Conservation (phyloP, 1,284 basidiomycete genomes). For the Sphagnurus paluster region DNA sequence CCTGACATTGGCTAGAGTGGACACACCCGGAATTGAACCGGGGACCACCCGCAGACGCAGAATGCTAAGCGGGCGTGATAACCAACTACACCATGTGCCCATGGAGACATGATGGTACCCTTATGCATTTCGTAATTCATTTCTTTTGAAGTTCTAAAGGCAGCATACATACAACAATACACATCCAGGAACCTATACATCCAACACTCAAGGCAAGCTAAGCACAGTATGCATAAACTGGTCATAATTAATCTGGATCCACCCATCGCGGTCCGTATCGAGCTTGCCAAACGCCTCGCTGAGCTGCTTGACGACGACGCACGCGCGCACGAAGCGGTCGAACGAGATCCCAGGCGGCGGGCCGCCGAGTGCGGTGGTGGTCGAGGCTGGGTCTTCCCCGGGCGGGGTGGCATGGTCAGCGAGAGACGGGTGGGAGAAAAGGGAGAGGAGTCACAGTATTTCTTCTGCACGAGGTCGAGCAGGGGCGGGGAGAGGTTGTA, state of each 20-base stretch:
- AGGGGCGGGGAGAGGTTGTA: slow-evolving; percentile 67
- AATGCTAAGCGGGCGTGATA: slow-evolving; percentile 1
- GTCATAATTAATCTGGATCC: slow-evolving; percentile 78
- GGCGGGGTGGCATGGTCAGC: slow-evolving; percentile 29
- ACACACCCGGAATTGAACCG: slow-evolving; percentile 1
- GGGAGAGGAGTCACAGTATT: slow-evolving; percentile 43
- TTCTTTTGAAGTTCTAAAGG: no score
- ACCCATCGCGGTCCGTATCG: slow-evolving; percentile 69
- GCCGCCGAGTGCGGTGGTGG: slow-evolving; percentile 32
- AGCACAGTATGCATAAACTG: slow-evolving; percentile 75
- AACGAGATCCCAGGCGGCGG: slow-evolving; percentile 66
- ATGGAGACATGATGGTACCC: background rate
- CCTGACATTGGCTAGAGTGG: background rate
- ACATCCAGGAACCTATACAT: background rate
- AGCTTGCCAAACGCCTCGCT: slow-evolving; percentile 62
- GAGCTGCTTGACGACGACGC: slow-evolving; percentile 77
- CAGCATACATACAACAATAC: background rate
- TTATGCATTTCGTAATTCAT: no score
- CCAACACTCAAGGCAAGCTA: slow-evolving; percentile 55
- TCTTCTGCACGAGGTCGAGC: slow-evolving; percentile 41
- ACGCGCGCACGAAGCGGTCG: slow-evolving; percentile 81
- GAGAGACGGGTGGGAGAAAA: slow-evolving; percentile 5
- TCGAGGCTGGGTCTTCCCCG: slow-evolving; percentile 54
- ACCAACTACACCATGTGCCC: slow-evolving; percentile 1
- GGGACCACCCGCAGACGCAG: background rate